These are phyloP conservation scores for Arabidopsis arenosa DNA, from an alignment of 345 rosid genomes.

Conservation along the genomic window DNA sequence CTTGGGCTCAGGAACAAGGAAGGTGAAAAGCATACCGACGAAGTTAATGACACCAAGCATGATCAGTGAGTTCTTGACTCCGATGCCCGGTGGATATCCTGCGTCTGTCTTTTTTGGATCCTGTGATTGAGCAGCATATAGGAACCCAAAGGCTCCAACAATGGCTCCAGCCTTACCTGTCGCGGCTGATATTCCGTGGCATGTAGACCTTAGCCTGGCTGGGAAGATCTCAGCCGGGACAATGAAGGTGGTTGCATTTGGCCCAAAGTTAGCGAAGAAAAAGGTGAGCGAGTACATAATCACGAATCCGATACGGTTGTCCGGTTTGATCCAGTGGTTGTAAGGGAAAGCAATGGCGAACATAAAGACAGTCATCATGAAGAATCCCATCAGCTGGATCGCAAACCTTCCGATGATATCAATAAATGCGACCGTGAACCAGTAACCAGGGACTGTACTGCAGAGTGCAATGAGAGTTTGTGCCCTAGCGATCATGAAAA, in stretches of 20 bases:
- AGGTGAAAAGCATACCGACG: conserved; percentile 54
- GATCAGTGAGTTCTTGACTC: conserved; percentile 52
- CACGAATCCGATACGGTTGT: conserved; percentile 60
- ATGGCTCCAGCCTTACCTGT: conserved; percentile 74
- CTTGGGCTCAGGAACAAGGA: conserved; percentile 60
- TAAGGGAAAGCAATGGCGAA: conserved; percentile 73
- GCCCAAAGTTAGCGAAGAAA: conserved; percentile 79
- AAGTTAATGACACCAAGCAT: conserved; percentile 52
- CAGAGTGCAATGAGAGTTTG: conserved; percentile 70
- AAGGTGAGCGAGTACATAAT: conserved; percentile 65
- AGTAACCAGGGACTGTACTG: conserved; percentile 73
- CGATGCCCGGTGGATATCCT: conserved; percentile 56
- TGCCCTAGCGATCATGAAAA: conserved; percentile 60
- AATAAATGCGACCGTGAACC: conserved; percentile 68
- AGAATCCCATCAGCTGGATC: conserved; percentile 75
- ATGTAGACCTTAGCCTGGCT: conserved; percentile 67
- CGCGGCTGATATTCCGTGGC: conserved; percentile 80
- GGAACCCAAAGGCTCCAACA: conserved; percentile 69
- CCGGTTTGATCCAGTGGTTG: conserved; percentile 61
- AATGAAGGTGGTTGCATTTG: conserved; percentile 72
- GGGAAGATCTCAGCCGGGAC: conserved; percentile 79
- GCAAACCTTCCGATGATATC: conserved; percentile 65
- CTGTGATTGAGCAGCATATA: conserved; percentile 56
- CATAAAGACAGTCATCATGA: conserved; percentile 76
- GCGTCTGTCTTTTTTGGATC: conserved; percentile 48